These are phyloP conservation scores for Xylariaceae sp. DNA, from an alignment of 2,329 filamentous ascomycete species.

Conservation along the genomic window DNA sequence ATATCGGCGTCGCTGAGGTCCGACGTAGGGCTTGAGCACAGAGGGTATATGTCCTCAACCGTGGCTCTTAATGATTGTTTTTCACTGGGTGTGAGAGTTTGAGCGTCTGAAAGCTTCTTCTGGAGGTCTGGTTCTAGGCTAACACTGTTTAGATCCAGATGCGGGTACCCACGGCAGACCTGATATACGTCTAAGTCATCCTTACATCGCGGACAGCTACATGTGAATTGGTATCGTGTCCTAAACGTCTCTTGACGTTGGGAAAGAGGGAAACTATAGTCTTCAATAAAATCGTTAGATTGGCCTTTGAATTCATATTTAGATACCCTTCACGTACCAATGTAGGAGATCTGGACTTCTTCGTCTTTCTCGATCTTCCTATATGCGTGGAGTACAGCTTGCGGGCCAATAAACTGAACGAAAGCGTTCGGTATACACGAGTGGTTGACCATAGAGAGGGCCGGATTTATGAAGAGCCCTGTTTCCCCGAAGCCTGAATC, in stretches of 20 bases:
- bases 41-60: slow-evolving; percentile 33
- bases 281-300: slow-evolving; percentile 32
- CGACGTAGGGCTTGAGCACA: slow-evolving; percentile 24
- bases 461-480: slow-evolving; percentile 54
- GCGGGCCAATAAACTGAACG: slow-evolving; percentile 52
- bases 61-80: slow-evolving; percentile 18
- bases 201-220: slow-evolving; percentile 47
- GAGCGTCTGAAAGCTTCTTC: slow-evolving; percentile 32
- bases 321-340: slow-evolving; percentile 40
- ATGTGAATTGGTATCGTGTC: slow-evolving; percentile 50
- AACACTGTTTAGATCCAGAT: slow-evolving; percentile 41
- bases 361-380: slow-evolving; percentile 47
- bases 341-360: slow-evolving; percentile 60
- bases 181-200: slow-evolving; percentile 53
- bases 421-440: slow-evolving; percentile 58
- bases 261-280: slow-evolving; percentile 44
- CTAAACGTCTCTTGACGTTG: slow-evolving; percentile 42
- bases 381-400: slow-evolving; percentile 49
- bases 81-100: slow-evolving; percentile 28
- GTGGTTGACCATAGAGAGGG: slow-evolving; percentile 58
- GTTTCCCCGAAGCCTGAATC: slow-evolving; percentile 50
- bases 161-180: slow-evolving; percentile 41
- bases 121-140: slow-evolving; percentile 43
- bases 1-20: slow-evolving; percentile 11
- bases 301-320: background rate